Evolutionary conservation across 129 eudicot species (phyloP), one percentile per base, ranked within the genome.

Genomic region (Flaveria sonorensis): DNA sequence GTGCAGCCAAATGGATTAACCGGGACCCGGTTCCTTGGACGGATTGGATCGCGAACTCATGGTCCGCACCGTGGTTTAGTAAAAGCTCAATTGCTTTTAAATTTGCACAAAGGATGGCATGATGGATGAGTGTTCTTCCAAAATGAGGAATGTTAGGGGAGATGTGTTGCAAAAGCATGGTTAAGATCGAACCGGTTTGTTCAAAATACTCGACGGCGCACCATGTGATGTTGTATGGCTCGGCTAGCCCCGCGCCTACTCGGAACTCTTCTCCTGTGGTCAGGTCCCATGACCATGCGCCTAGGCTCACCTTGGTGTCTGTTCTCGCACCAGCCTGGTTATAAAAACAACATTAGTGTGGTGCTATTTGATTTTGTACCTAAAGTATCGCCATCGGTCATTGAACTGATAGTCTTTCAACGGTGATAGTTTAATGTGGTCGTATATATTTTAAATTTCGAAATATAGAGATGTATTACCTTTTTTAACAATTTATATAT

Each of bases 231-330:
- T 51, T 61, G 50, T 86, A 92, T 19, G 96, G 95, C 55, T 92
- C 98, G 26, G 96, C 98, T 59, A 92, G 77, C 3, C 98, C 98
- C 2, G 98, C 98, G 19, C 98, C 98, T 7, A 92, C 98, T 18
- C 98, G 89, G 42, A 88, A 80, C 64, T 92, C 98, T 74, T 92
- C 98, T 39, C 98, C 96, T 4, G 90, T 83, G 40, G 75, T 79
- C 48, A 56, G 65, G 79, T 92, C 98, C 96, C 98, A 92, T 65
- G 90, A 85, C 98, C 98, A 92, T 67, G 98, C 96, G 70, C 98
- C 98, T 42, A 92, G 81, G 30, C 87, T 85, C 53, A 85, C 98
- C 79, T 85, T 86, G 21, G 70, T 71, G 73, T 88, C 98, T 10
- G 87, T 88, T 84, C 87, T 88, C 23, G 84, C 91, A 43, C 87